A percentile compares a stretch with the other conserved stretches of the same genome.
phyloP scores from a whole-genome alignment of 495 filamentous ascomycete species.

The Podospora appendiculata region DNA sequence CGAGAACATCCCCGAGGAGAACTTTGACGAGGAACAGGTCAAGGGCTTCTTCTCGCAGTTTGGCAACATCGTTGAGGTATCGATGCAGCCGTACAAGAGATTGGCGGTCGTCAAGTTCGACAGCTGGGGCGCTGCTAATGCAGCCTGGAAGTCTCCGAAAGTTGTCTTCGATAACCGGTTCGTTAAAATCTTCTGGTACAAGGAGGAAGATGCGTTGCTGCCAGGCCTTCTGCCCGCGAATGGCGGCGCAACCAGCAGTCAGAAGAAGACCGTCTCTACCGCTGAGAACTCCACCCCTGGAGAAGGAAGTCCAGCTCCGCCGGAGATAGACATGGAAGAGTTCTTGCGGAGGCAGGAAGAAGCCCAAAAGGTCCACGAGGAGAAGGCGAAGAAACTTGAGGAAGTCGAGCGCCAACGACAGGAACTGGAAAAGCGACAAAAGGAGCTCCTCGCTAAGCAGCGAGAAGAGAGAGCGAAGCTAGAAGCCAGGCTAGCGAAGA shows the following conservation, averaged over 20 bases:
- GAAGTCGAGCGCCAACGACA: conserved; percentile 64
- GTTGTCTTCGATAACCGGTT: conserved; percentile 96
- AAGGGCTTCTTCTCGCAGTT: conserved; percentile 80
- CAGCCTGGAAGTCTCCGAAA: conserved; percentile 84
- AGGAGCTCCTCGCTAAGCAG: conserved; percentile 66
- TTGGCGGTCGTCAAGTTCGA: conserved; percentile 78
- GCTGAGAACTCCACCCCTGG: conserved; percentile 2
- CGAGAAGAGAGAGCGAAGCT: conserved; percentile 69
- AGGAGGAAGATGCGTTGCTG: conserved; percentile 39
- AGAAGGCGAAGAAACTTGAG: conserved; percentile 63
- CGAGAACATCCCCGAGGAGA: conserved; percentile 86
- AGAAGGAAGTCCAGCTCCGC: conserved; percentile 20
- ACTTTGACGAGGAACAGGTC: conserved; percentile 66
- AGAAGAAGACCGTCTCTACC: conserved; percentile 9
- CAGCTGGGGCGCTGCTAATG: conserved; percentile 62
- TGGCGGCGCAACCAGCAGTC: conserved; percentile 11
- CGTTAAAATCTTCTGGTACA: conserved; percentile 96
- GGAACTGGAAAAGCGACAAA: conserved; percentile 68
- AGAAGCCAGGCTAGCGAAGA: conserved; percentile 40
- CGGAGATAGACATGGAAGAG: conserved; percentile 68
- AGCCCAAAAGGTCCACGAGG: conserved; percentile 71
- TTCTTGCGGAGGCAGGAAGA: conserved; percentile 70
- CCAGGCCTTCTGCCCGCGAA: conserved; percentile 11
- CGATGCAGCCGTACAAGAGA: conserved; percentile 68
- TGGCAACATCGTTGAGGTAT: conserved; percentile 64